phyloP scores from a whole-genome alignment of 148 eudicot genomes.

The Camellia japonica region DNA sequence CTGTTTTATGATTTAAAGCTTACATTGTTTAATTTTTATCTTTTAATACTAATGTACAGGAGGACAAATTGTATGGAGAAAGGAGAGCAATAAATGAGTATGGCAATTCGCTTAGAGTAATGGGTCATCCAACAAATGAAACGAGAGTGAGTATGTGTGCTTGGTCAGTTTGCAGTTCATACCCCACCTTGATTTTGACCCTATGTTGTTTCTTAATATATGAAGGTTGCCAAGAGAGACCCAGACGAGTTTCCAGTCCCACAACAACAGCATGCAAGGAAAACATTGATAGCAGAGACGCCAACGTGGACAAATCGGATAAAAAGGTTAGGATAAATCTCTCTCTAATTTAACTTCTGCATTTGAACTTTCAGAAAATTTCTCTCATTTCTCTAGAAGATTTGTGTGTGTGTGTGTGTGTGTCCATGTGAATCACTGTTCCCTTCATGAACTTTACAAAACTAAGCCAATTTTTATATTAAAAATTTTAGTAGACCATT shows the following conservation, averaged over 20 bases:
- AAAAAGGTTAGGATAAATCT: slow-evolving; percentile 44
- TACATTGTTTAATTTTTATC: slow-evolving; percentile 14
- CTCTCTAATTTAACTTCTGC: neutral
- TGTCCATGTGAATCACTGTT: too few relatives aligned
- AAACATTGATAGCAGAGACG: slow-evolving; percentile 29
- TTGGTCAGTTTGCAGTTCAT: neutral
- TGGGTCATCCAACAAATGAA: slow-evolving; percentile 40
- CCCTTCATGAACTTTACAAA: neutral
- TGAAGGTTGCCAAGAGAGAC: slow-evolving; percentile 57
- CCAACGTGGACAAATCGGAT: slow-evolving; percentile 41
- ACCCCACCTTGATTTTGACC: too few relatives aligned
- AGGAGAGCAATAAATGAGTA: slow-evolving; percentile 36
- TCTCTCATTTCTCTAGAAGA: neutral
- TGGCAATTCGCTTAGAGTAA: slow-evolving; percentile 31
- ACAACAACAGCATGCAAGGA: slow-evolving; percentile 30
- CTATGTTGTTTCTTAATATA: slow-evolving; percentile 14
- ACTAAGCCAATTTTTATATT: neutral
- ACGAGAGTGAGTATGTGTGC: slow-evolving; percentile 37
- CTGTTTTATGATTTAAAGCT: slow-evolving; percentile 8
- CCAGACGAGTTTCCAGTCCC: slow-evolving; percentile 37
- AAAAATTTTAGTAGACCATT: neutral
- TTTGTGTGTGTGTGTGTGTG: too few relatives aligned
- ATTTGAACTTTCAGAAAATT: neutral
- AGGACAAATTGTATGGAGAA: too few relatives aligned
- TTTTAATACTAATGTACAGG: slow-evolving; percentile 5